phyloP scores from a whole-genome alignment of 192 early-diverging fungal genomes.

The Gaertneriomyces semiglobifer region DNA sequence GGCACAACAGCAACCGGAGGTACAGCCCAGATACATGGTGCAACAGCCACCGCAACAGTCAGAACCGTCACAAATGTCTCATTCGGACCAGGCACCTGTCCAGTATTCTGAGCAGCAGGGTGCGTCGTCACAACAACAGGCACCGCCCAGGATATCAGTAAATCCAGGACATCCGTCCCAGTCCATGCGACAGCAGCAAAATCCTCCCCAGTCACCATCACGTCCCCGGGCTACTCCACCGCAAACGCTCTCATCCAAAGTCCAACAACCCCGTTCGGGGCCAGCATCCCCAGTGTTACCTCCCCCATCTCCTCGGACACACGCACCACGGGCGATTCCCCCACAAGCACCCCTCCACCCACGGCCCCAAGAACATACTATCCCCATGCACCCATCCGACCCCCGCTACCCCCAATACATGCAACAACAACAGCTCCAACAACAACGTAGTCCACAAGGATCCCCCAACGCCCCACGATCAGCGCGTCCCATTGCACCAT shows the following conservation, averaged over 20 bases:
- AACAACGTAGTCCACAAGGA: too few species aligned
- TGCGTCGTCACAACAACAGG: neutral
- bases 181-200: conserved; percentile 23
- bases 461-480: neutral
- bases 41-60: conserved; percentile 30
- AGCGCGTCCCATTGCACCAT: neutral
- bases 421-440: too few species aligned
- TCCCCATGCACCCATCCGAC: too few species aligned
- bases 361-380: too few species aligned
- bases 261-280: too few species aligned
- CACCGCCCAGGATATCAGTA: neutral
- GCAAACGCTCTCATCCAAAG: neutral
- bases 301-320: too few species aligned
- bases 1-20: neutral
- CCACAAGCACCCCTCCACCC: too few species aligned
- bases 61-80: too few species aligned
- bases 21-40: conserved; percentile 7
- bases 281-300: too few species aligned
- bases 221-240: neutral
- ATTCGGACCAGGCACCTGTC: too few species aligned
- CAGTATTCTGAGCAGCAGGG: conserved; percentile 2
- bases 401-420: too few species aligned
- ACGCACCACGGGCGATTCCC: too few species aligned
- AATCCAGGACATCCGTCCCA: neutral
- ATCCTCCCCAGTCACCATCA: conserved; percentile 12